Percentiles rank a stretch among this genome's conserved stretches.
phyloP scores from a whole-genome alignment of 1,284 basidiomycete genomes.

The Kalmanozyma brasiliensis region DNA sequence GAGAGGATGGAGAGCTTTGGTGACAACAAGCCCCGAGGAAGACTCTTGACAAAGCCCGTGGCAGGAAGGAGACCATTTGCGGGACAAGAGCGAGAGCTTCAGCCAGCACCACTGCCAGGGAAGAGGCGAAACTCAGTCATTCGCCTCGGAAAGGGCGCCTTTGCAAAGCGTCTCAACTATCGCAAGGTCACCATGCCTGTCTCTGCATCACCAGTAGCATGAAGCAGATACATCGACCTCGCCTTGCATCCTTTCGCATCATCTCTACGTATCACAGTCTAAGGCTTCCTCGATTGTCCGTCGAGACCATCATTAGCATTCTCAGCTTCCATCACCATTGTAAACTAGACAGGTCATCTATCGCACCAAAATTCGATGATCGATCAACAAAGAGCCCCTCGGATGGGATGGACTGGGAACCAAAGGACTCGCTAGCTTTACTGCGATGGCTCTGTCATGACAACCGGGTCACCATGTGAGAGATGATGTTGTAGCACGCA shows the following conservation, averaged over 20 bases:
- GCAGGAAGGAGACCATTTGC: conserved; percentile 44
- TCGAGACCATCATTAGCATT: too few relatives aligned
- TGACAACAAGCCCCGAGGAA: conserved; percentile 46
- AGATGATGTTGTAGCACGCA: too few relatives aligned
- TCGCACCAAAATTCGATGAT: too few relatives aligned
- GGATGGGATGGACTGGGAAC: too few relatives aligned
- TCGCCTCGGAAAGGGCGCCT: conserved; percentile 62
- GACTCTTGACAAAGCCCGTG: conserved; percentile 51
- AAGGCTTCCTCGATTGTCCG: too few relatives aligned
- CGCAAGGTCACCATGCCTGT: conserved; percentile 33
- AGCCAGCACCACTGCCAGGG: conserved; percentile 40
- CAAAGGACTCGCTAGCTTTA: too few relatives aligned
- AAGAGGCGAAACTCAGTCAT: conserved; percentile 58
- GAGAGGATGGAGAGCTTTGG: conserved; percentile 25
- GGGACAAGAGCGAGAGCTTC: conserved; percentile 30
- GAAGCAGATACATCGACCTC: too few relatives aligned
- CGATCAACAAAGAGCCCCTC: too few relatives aligned
- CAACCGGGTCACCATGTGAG: too few relatives aligned
- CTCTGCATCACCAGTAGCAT: conserved; percentile 2
- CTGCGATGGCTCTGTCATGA: too few relatives aligned
- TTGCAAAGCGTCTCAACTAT: conserved; percentile 58
- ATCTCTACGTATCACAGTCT: too few relatives aligned
- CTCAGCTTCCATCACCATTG: conserved; percentile 16
- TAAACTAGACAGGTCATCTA: conserved; percentile 31
- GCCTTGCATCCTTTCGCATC: too few relatives aligned